Evolutionary conservation across 495 filamentous ascomycete genomes (phyloP).

Genomic region (Tuber calosporum): DNA sequence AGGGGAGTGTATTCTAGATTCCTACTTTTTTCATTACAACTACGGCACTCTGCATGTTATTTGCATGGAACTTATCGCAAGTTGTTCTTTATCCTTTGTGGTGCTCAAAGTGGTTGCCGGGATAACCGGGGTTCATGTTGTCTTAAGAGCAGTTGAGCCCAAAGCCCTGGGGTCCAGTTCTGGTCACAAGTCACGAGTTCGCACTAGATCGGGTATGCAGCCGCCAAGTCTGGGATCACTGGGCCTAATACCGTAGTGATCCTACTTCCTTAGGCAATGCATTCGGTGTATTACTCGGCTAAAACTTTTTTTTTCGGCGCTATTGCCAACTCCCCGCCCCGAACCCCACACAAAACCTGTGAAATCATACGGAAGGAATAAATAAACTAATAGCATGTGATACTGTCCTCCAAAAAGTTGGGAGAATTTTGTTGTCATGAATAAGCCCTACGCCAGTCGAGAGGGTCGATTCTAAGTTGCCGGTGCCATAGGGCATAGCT

Average conservation of each 20-base stretch:
- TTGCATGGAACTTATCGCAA: not conserved
- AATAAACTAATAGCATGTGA: not conserved
- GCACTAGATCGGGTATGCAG: not conserved
- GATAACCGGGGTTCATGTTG: not conserved
- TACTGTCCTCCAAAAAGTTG: not conserved
- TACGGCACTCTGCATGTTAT: not conserved
- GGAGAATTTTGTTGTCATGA: not conserved
- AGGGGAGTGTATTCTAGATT: not conserved
- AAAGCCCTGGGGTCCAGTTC: too few relatives aligned
- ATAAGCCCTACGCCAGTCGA: too few relatives aligned
- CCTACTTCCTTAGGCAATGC: not conserved
- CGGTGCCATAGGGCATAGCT: not conserved
- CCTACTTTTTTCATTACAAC: not conserved
- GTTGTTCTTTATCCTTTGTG: not conserved
- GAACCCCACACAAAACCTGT: too few relatives aligned
- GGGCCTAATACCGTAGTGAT: not conserved
- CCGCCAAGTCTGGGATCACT: not conserved
- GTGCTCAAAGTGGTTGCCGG: not conserved
- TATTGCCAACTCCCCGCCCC: not conserved
- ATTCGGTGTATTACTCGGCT: not conserved
- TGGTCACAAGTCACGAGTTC: not conserved
- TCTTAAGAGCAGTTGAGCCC: too few relatives aligned
- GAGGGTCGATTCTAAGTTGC: not conserved
- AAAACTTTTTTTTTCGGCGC: not conserved
- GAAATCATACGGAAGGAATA: not conserved